These are phyloP conservation scores for Trichoderma parareesei DNA, from an alignment of 495 filamentous ascomycete genomes.

Conservation along the genomic window DNA sequence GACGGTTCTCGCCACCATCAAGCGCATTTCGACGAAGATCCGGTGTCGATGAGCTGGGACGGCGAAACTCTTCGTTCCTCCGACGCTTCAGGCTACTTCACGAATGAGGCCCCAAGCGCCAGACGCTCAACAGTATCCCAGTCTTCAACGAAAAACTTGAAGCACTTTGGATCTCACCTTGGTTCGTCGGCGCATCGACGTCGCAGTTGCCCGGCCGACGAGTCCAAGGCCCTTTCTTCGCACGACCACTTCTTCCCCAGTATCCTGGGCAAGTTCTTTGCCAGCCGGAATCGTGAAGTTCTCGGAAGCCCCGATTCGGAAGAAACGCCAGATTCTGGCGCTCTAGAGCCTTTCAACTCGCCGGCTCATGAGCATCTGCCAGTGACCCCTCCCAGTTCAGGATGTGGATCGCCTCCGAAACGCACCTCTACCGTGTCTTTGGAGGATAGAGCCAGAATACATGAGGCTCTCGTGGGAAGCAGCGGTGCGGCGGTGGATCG, in stretches of 20 bases:
- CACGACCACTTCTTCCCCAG: not conserved
- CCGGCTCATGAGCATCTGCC: not conserved
- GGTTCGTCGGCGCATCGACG: not conserved
- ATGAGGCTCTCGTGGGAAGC: not conserved
- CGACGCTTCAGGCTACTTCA: not conserved
- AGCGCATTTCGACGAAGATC: no score
- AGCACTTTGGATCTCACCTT: not conserved
- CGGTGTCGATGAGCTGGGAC: not conserved
- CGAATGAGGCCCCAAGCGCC: not conserved
- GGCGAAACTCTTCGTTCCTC: not conserved
- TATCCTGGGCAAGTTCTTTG: not conserved
- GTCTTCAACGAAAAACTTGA: not conserved
- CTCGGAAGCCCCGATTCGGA: not conserved
- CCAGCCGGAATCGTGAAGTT: not conserved
- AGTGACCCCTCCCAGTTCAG: not conserved
- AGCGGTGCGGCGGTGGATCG: not conserved
- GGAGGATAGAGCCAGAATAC: not conserved
- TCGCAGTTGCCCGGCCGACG: not conserved
- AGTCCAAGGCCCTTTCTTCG: not conserved
- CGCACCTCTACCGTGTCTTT: not conserved
- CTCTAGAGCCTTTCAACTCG: not conserved
- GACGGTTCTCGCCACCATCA: not conserved
- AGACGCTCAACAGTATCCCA: not conserved
- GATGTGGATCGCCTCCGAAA: not conserved
- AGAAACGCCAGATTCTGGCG: not conserved